Evolutionary conservation across 2,329 filamentous ascomycete genomes (phyloP), one percentile per base, ranked within the genome.

Genomic region (Trichoderma arundinaceum): DNA sequence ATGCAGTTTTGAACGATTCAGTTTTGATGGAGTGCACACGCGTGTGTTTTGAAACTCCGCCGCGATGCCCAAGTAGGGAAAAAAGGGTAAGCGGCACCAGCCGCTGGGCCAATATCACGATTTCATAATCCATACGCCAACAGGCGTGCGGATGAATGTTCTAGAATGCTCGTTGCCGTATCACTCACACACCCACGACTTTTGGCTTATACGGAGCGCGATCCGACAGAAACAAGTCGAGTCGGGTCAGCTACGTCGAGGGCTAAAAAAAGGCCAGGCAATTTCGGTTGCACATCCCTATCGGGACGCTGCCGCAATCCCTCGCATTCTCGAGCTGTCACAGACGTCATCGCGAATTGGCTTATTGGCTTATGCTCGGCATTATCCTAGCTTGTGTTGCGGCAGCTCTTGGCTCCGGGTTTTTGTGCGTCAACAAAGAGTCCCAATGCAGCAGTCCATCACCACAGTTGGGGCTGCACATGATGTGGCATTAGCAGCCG

Each of bases 211-310:
- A 38, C 35, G 10, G 10, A 38, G 7, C 35, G 6, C 3, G 35
- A 38, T 38, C 7, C 35, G 10, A 28, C 22, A 28, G 22, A 2
- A 4, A 28, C 22, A 28, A 28, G 22, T 28, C 22, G 22, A 28
- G 22, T 28, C 22, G 22, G 2, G 22, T 28, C 22, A 28, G 19
- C 35, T 10, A 28, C 46, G 22, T 41, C 12, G 22, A 15, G 10
- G 51, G 33, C 59, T 62, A 62, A 62, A 53, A 62, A 62, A 62
- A 62, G 59, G 17, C 19, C 38, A 35, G 17, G 28, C 32, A 53
- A 62, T 62, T 62, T 62, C 59, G 59, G 59, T 38, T 41, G 48
- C 28, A 44, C 19, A 6, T 53, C 39, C 48, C 48, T 52, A 53
- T 62, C 48, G 49, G 59, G 48, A 17, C 38, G 17, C 7, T 38